Conservation (phyloP, 2,329 filamentous ascomycete species). For the Curvularia hawaiiensis region DNA sequence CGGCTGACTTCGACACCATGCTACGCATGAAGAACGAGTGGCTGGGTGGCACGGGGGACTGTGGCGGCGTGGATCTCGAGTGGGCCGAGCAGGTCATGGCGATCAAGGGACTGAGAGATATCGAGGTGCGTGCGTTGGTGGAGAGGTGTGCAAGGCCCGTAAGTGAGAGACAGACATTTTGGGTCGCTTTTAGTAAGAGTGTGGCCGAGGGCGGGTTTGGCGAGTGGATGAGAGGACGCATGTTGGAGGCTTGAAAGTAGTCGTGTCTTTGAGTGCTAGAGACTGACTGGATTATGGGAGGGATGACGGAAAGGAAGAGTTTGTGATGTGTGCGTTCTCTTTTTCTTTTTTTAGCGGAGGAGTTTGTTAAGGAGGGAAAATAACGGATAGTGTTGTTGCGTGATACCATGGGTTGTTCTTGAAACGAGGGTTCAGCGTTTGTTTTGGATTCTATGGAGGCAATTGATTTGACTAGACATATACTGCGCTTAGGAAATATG, state of each 20-base stretch:
- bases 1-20: conserved; percentile 33
- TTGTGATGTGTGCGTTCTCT: too few species aligned
- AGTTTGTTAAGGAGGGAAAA: too few species aligned
- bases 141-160: conserved; percentile 60
- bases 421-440: too few species aligned
- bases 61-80: conserved; percentile 50
- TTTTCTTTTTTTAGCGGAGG: too few species aligned
- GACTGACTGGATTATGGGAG: too few species aligned
- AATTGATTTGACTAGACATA: too few species aligned
- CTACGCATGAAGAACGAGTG: conserved; percentile 34
- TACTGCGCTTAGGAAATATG: too few species aligned
- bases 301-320: too few species aligned
- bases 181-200: conserved; percentile 64
- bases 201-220: conserved; percentile 60
- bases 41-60: conserved; percentile 19
- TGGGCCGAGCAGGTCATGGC: conserved; percentile 63
- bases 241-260: conserved; percentile 29
- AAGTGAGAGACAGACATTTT: conserved; percentile 62
- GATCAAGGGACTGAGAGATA: conserved; percentile 55
- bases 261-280: too few species aligned
- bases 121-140: conserved; percentile 60
- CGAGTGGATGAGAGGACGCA: conserved; percentile 55
- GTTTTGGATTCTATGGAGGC: too few species aligned
- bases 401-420: too few species aligned
- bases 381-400: too few species aligned